A percentile compares a stretch with the other conserved stretches of the same genome.
These are phyloP conservation scores for Eragrostis tef DNA, from an alignment of 202 grass and related monocot genomes.

Conservation along the genomic window DNA sequence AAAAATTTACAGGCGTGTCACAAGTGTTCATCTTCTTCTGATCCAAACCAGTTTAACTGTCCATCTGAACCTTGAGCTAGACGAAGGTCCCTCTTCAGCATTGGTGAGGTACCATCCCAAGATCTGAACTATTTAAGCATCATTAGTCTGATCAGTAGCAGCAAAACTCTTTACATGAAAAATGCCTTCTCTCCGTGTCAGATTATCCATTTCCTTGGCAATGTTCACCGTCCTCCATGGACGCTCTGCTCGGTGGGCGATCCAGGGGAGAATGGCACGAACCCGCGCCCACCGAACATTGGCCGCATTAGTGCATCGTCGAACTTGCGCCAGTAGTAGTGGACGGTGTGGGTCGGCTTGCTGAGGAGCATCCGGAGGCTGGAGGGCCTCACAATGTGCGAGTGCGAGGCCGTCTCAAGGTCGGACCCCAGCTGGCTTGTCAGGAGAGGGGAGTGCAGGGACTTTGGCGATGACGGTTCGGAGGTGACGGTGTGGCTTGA, in stretches of 20 bases:
- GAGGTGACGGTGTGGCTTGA: conserved; percentile 38
- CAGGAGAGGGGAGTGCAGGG: conserved; percentile 59
- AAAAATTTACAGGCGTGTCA: conserved; percentile 58
- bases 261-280: conserved; percentile 74
- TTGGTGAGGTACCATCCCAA: conserved; percentile 34
- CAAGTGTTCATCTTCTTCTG: conserved; percentile 19
- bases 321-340: conserved; percentile 99
- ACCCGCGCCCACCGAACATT: conserved; percentile 86
- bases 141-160: conserved; percentile 27
- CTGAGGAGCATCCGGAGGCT: conserved; percentile 89
- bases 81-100: conserved; percentile 15
- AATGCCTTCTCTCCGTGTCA: not conserved
- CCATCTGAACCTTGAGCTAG: conserved; percentile 23
- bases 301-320: conserved; percentile 94
- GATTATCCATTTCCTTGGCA: not conserved
- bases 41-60: conserved; percentile 12
- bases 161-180: not conserved
- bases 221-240: conserved; percentile 40
- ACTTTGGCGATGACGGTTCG: conserved; percentile 75
- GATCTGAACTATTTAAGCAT: conserved; percentile 9
- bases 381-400: conserved; percentile 56
- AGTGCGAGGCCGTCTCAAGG: conserved; percentile 44
- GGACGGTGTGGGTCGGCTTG: conserved; percentile 85
- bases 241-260: conserved; percentile 72
- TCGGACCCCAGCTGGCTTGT: conserved; percentile 59